phyloP scores from a whole-genome alignment of 2,329 filamentous ascomycete genomes.

The Hypoxylon sp. region DNA sequence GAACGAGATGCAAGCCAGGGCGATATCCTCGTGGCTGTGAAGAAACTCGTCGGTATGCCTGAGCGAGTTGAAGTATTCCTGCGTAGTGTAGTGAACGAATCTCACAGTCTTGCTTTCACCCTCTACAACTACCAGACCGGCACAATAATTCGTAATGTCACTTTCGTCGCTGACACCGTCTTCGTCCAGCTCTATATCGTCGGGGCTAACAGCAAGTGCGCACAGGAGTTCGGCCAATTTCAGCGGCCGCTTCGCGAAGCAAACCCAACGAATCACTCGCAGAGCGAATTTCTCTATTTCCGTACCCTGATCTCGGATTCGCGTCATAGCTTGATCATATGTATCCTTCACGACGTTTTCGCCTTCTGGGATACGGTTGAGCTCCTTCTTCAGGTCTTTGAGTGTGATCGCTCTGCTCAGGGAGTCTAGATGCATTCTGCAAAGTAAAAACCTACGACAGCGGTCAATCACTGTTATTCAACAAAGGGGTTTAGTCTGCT shows the following conservation, averaged over 20 bases:
- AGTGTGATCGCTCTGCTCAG: slow-evolving; percentile 31
- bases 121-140: slow-evolving; percentile 35
- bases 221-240: slow-evolving; percentile 34
- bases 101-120: slow-evolving; percentile 35
- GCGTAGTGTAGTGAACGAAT: slow-evolving; percentile 39
- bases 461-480: not conserved
- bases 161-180: slow-evolving; percentile 33
- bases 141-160: slow-evolving; percentile 36
- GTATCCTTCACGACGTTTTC: slow-evolving; percentile 39
- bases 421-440: slow-evolving; percentile 37
- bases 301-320: slow-evolving; percentile 31
- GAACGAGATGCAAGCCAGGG: slow-evolving; percentile 29
- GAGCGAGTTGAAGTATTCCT: slow-evolving; percentile 37
- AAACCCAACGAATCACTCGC: slow-evolving; percentile 35
- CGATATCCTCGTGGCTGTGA: slow-evolving; percentile 34
- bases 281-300: slow-evolving; percentile 32
- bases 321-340: slow-evolving; percentile 34
- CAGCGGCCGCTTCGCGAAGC: slow-evolving; percentile 29
- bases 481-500: not conserved
- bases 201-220: slow-evolving; percentile 27
- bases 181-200: slow-evolving; percentile 31
- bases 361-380: slow-evolving; percentile 28
- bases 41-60: slow-evolving; percentile 20
- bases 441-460: slow-evolving; percentile 31
- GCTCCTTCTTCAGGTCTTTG: slow-evolving; percentile 28